These are phyloP conservation scores for Aspergillus hiratsukae DNA, from an alignment of 2,329 filamentous ascomycete genomes.

Conservation along the genomic window DNA sequence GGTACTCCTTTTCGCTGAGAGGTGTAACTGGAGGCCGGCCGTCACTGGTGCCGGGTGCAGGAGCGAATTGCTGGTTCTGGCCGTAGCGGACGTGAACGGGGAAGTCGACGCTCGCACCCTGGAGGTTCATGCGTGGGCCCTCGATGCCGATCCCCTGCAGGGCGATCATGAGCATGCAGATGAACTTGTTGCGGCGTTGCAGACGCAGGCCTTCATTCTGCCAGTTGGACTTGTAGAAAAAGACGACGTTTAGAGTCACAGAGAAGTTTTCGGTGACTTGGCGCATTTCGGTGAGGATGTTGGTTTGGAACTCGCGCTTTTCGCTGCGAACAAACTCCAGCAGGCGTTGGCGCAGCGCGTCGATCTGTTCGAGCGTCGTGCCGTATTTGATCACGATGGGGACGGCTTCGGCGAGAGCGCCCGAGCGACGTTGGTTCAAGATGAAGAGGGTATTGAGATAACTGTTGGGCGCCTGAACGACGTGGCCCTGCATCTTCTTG, in stretches of 20 bases:
- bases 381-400: slow-evolving; percentile 84
- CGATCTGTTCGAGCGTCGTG: slow-evolving; percentile 76
- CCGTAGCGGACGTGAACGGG: slow-evolving; percentile 61
- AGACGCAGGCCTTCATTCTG: slow-evolving; percentile 91
- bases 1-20: slow-evolving; percentile 14
- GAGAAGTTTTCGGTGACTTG: slow-evolving; percentile 78
- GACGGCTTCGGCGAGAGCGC: slow-evolving; percentile 79
- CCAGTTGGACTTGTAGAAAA: slow-evolving; percentile 97
- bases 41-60: slow-evolving; percentile 43
- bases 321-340: slow-evolving; percentile 77
- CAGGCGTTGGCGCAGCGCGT: slow-evolving; percentile 72
- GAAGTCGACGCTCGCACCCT: slow-evolving; percentile 62
- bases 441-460: slow-evolving; percentile 91
- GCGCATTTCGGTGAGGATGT: slow-evolving; percentile 79
- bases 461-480: slow-evolving; percentile 93
- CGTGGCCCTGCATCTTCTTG: slow-evolving; percentile 97
- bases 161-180: slow-evolving; percentile 81
- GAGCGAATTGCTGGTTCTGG: slow-evolving; percentile 40
- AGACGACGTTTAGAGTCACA: slow-evolving; percentile 84
- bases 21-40: slow-evolving; percentile 37
- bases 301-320: slow-evolving; percentile 83
- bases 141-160: slow-evolving; percentile 83
- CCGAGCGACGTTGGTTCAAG: slow-evolving; percentile 87
- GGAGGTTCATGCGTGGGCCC: slow-evolving; percentile 69
- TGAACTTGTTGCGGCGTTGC: slow-evolving; percentile 88